Evolutionary conservation across 148 eudicot genomes (phyloP).

Genomic region (Camellia japonica): DNA sequence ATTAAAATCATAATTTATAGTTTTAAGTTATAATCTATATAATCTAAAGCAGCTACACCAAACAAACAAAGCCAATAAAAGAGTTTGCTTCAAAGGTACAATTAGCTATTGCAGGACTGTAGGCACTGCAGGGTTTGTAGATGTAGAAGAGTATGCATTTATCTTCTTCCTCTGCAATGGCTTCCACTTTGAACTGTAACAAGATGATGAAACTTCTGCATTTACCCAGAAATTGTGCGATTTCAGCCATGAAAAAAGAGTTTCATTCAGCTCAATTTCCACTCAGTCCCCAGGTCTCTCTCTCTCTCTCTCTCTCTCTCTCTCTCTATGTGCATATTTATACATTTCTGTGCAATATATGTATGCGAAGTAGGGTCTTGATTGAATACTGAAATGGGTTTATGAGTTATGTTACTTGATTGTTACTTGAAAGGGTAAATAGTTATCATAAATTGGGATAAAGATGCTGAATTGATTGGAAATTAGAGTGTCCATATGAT

Average conservation of each 20-base stretch:
- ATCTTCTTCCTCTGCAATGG: background rate
- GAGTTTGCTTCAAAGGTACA: no score
- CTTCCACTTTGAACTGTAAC: background rate
- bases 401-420: background rate
- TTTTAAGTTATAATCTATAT: no score
- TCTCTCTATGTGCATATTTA: background rate
- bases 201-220: constrained; percentile 40
- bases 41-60: no score
- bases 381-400: background rate
- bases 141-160: background rate
- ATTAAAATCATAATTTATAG: no score
- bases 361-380: background rate
- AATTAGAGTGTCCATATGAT: background rate
- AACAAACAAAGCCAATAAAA: no score
- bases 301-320: constrained; percentile 13
- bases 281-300: constrained; percentile 39
- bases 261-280: constrained; percentile 21
- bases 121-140: no score
- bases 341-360: background rate
- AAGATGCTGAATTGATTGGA: background rate
- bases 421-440: background rate
- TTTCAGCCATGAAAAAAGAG: constrained; percentile 30
- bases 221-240: constrained; percentile 27
- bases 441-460: background rate
- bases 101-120: no score